phyloP scores from a whole-genome alignment of 306 rosid species.

The Dalbergia cultrata region DNA sequence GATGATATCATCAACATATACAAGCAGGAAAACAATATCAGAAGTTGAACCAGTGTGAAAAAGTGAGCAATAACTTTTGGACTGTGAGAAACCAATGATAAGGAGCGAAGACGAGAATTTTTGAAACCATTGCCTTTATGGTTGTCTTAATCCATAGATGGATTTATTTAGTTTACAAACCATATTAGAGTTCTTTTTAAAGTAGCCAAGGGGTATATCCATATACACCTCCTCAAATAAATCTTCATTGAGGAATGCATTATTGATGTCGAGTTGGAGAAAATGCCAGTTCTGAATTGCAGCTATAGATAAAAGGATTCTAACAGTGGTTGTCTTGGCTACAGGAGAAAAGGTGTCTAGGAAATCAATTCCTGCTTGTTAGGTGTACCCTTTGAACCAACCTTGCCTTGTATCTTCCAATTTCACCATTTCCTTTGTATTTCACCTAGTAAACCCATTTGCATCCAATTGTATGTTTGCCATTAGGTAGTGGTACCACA shows the following conservation, averaged over 20 bases:
- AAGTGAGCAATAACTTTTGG: too few species aligned
- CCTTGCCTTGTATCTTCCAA: too few species aligned
- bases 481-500: background rate
- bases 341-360: too few species aligned
- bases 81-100: background rate
- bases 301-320: too few species aligned
- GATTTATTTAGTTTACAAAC: background rate
- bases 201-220: background rate
- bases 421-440: background rate
- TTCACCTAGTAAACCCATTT: background rate
- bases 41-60: background rate
- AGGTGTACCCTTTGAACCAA: too few species aligned
- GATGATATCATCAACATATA: background rate
- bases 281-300: too few species aligned
- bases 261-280: too few species aligned
- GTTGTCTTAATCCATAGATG: background rate
- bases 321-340: too few species aligned
- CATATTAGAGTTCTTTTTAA: too few species aligned
- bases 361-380: too few species aligned
- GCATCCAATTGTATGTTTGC: background rate
- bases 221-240: too few species aligned
- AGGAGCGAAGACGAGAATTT: background rate
- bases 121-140: background rate
- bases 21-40: background rate
- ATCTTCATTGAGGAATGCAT: too few species aligned